These are phyloP conservation scores for Candida coleopterorum DNA, from an alignment of 805 yeast genomes.

Conservation along the genomic window DNA sequence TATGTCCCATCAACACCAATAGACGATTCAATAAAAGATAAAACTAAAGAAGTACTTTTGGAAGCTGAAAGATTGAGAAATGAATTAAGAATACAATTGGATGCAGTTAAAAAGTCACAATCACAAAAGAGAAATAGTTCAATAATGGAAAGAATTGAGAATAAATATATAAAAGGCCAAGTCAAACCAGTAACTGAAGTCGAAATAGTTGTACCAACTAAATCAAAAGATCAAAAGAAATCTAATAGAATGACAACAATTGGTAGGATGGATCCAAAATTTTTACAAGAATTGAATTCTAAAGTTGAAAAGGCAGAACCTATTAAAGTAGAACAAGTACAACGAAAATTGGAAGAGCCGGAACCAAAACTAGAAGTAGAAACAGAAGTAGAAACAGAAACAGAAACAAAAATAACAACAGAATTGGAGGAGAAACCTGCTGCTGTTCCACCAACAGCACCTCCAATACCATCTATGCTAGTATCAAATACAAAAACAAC, in stretches of 20 bases:
- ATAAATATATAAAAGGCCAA: slow-evolving; percentile 43
- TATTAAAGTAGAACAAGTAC: slow-evolving; percentile 25
- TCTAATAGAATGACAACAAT: slow-evolving; percentile 29
- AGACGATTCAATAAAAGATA: slow-evolving; percentile 31
- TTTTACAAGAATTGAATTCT: slow-evolving; percentile 48
- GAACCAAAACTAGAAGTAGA: slow-evolving; percentile 8
- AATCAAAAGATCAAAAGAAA: slow-evolving; percentile 18
- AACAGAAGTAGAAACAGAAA: slow-evolving; percentile 2
- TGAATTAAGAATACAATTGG: slow-evolving; percentile 36
- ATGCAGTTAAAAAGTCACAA: slow-evolving; percentile 12
- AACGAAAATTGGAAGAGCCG: slow-evolving; percentile 7
- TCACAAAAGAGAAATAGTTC: slow-evolving; percentile 12
- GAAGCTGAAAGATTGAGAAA: slow-evolving; percentile 39
- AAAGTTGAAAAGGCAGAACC: slow-evolving; percentile 44
- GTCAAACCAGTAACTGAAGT: slow-evolving; percentile 17
- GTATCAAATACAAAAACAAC: slow-evolving; percentile 9
- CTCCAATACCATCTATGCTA: slow-evolving; percentile 24
- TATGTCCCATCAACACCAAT: slow-evolving; percentile 14
- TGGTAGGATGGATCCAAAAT: slow-evolving; percentile 42
- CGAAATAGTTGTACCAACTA: slow-evolving; percentile 12
- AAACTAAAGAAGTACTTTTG: slow-evolving; percentile 36
- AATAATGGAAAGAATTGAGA: slow-evolving; percentile 33
- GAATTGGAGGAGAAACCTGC: background rate
- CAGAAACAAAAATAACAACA: background rate
- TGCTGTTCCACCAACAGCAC: slow-evolving; percentile 13